A percentile compares a stretch with the other conserved stretches of the same genome.
Evolutionary conservation across 331 rosid species (phyloP).

Genomic region (Phaseolus coccineus): DNA sequence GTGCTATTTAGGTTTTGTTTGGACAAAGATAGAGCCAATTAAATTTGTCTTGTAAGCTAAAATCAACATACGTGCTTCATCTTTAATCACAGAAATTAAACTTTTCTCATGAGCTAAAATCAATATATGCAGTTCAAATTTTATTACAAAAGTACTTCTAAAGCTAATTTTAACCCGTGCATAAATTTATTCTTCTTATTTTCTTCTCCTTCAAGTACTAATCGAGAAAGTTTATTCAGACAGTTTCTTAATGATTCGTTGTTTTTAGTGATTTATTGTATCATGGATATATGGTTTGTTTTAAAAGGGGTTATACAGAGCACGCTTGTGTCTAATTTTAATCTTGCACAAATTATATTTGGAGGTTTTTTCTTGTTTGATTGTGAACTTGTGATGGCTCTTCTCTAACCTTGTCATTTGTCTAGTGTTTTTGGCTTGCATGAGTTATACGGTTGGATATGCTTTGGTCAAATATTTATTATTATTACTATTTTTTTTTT

Average conservation of each 20-base stretch:
- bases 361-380: not conserved
- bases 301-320: too few relatives aligned
- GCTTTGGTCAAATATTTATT: not conserved
- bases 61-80: too few relatives aligned
- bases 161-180: not conserved
- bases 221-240: not conserved
- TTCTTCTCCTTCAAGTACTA: not conserved
- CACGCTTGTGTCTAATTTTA: too few relatives aligned
- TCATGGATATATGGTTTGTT: too few relatives aligned
- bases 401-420: slow-evolving; percentile 15
- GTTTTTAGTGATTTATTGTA: too few relatives aligned
- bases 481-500: not conserved
- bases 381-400: not conserved
- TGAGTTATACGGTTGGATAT: slow-evolving; percentile 9
- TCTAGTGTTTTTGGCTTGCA: not conserved
- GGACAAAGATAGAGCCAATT: too few relatives aligned
- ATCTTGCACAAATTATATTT: not conserved
- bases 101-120: not conserved
- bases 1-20: not conserved
- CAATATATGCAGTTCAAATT: not conserved
- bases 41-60: too few relatives aligned
- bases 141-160: not conserved
- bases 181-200: not conserved
- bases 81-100: too few relatives aligned
- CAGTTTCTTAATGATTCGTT: not conserved